These are phyloP conservation scores for Didymella pomorum DNA, from an alignment of 2,329 filamentous ascomycete genomes.

Conservation along the genomic window DNA sequence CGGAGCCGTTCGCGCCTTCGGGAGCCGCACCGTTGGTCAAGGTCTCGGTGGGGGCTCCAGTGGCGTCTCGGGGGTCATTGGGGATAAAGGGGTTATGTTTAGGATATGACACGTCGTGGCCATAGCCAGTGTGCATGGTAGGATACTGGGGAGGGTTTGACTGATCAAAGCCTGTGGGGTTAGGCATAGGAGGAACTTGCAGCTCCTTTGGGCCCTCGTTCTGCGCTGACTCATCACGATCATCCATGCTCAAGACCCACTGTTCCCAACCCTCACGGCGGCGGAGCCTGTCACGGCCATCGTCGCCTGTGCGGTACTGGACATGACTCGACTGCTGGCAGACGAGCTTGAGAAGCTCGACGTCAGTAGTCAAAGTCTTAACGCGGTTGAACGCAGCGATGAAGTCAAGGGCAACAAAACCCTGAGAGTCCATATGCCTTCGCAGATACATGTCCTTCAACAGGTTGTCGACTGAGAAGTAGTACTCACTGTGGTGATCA, in stretches of 20 bases:
- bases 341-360: conserved; percentile 76
- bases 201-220: conserved; percentile 70
- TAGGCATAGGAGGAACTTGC: conserved; percentile 52
- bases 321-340: conserved; percentile 76
- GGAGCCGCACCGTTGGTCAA: conserved; percentile 31
- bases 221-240: conserved; percentile 76
- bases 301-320: conserved; percentile 77
- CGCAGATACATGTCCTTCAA: conserved; percentile 92
- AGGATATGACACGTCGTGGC: conserved; percentile 37
- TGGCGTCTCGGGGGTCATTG: conserved; percentile 26
- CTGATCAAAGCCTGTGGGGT: conserved; percentile 47
- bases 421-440: conserved; percentile 92
- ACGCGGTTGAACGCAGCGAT: conserved; percentile 89
- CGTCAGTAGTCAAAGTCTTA: conserved; percentile 73
- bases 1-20: conserved; percentile 34
- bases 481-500: conserved; percentile 76
- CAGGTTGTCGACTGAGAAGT: conserved; percentile 95
- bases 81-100: conserved; percentile 43
- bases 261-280: conserved; percentile 78
- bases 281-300: conserved; percentile 81
- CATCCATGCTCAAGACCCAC: conserved; percentile 76
- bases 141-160: conserved; percentile 42
- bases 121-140: conserved; percentile 33
- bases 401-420: conserved; percentile 82
- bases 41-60: conserved; percentile 22